phyloP scores from a whole-genome alignment of 805 yeast genomes.

The Ogataea saltuana region DNA sequence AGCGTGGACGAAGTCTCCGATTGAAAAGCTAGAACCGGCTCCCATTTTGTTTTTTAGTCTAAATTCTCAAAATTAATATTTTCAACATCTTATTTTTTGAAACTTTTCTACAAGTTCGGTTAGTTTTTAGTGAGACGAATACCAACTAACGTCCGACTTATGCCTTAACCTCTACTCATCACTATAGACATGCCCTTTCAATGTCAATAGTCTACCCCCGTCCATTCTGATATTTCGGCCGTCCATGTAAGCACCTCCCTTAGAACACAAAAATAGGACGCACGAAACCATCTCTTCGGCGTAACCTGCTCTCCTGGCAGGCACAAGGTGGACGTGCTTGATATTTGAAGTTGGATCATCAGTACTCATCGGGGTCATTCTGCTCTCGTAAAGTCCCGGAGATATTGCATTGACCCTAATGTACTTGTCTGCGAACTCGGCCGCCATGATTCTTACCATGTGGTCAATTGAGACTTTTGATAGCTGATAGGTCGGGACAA shows the following conservation, averaged over 20 bases:
- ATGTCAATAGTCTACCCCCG: constrained; percentile 25
- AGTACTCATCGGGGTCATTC: constrained; percentile 26
- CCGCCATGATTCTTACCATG: constrained; percentile 31
- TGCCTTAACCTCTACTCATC: constrained; percentile 20
- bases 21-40: not conserved
- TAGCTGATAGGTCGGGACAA: constrained; percentile 28
- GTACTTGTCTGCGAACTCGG: constrained; percentile 28
- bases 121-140: no score
- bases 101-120: not conserved
- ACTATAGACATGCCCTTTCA: constrained; percentile 27
- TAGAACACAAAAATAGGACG: constrained; percentile 23
- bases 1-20: constrained; percentile 38
- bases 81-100: no score
- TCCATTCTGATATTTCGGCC: constrained; percentile 29
- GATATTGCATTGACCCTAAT: constrained; percentile 29
- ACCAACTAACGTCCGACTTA: no score
- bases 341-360: constrained; percentile 26
- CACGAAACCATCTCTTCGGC: constrained; percentile 26
- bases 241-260: constrained; percentile 29
- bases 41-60: not conserved
- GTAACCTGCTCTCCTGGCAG: constrained; percentile 26
- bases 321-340: constrained; percentile 21
- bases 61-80: no score
- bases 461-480: constrained; percentile 26
- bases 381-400: constrained; percentile 26